These are phyloP conservation scores for Russula vinacea DNA, from an alignment of 768 basidiomycete species.

Conservation along the genomic window DNA sequence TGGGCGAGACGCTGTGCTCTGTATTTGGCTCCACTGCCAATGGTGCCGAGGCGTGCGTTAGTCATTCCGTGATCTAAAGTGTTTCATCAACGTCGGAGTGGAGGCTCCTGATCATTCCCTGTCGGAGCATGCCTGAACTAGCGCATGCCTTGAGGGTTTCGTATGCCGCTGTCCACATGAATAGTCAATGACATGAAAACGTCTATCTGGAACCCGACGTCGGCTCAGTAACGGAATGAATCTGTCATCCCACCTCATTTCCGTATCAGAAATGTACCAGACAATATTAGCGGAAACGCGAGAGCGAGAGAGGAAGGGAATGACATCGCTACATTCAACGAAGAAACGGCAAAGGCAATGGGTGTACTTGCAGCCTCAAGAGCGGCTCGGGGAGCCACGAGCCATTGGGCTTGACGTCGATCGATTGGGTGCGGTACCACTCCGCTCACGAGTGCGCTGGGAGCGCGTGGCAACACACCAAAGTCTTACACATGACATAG, in stretches of 20 bases:
- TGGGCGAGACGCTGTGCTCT: background rate
- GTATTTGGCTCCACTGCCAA: background rate
- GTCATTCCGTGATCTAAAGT: background rate
- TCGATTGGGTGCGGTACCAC: too few relatives aligned
- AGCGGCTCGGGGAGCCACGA: too few relatives aligned
- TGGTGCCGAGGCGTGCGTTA: background rate
- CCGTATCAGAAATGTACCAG: background rate
- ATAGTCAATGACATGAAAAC: background rate
- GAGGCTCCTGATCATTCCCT: background rate
- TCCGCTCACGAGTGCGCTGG: too few relatives aligned
- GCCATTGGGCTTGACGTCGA: too few relatives aligned
- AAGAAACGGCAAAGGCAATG: background rate
- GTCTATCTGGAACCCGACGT: background rate
- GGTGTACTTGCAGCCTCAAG: too few relatives aligned
- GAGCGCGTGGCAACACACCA: too few relatives aligned
- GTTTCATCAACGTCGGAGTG: background rate
- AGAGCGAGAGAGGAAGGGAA: background rate
- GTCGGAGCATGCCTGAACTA: background rate
- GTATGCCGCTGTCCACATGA: background rate
- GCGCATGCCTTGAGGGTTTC: background rate
- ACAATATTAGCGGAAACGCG: background rate
- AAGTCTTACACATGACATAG: background rate
- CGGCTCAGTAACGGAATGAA: conserved; percentile 1
- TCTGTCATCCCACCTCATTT: background rate
- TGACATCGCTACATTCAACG: background rate